Base-by-base conservation (phyloP, 106 monocot genomes). In the Triglochin maritima region DNA sequence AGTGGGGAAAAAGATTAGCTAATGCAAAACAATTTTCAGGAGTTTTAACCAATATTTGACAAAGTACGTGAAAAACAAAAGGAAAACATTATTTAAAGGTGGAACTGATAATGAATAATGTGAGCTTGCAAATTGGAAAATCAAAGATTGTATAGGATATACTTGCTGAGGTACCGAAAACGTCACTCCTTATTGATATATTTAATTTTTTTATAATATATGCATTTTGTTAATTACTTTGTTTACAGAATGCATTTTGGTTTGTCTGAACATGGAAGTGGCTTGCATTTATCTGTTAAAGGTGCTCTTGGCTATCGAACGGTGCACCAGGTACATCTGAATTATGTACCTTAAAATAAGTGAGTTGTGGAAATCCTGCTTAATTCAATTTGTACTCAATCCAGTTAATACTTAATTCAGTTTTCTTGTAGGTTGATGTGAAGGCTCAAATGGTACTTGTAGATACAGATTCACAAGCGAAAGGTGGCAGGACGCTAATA, bases 291-390 rank as follows among this genome's bases (percentile, higher is more conserved):
- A 69, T 84, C 71, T 55, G 70, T 91, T 73, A 98, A 78, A 44
- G 96, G 96, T 41, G 81, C 80, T 73, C 91, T 91, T 80, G 96
- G 96, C 41, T 88, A 83, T 67, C 81, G 91, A 4, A 98, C 96
- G 56, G 62, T 86, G 52, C 81, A 96, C 72, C 96, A 96, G 96
- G 96, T 98, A 54, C 9, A 66, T 57, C 60, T 56, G 59, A 49
- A 15, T 5, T 7, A 7, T 13, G 10, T 15, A 44, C 59, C 41
- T 16, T 64, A 5, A 14, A 49, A 17, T 46, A 12, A 5, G 0
- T 64, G 6, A 29, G 29, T 29, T 29, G 29, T 29, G 29, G 29
- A 29, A 29, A 29, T 29, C 29, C 29, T 29, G 29, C 29, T 29
- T 1, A 29, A 0, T 29, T 29, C 29, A 29, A 29, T 29, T 29